A percentile compares a stretch with the other conserved stretches of the same genome.
Evolutionary conservation across 208 protist genomes (phyloP).

Genomic region (Trypanosoma platydactyli): DNA sequence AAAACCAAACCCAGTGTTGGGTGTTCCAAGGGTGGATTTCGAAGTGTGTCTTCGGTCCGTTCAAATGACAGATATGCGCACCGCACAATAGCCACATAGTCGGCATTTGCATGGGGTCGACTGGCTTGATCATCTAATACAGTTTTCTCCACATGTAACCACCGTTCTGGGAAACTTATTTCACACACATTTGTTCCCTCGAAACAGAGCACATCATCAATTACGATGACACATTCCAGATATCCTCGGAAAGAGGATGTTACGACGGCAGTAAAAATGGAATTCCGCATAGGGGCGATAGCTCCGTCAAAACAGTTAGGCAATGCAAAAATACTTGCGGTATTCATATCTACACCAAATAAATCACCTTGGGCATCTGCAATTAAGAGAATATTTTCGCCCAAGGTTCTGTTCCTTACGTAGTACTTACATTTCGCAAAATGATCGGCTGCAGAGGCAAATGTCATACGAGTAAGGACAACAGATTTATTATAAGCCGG

Average conservation of each 20-base stretch:
- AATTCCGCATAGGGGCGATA: constrained; percentile 29
- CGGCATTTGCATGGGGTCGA: constrained; percentile 60
- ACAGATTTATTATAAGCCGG: constrained; percentile 25
- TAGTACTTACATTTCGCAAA: constrained; percentile 59
- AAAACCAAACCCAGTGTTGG: constrained; percentile 66
- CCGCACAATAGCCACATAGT: constrained; percentile 60
- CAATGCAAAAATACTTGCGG: constrained; percentile 62
- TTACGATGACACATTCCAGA: constrained; percentile 66
- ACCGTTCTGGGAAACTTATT: constrained; percentile 57
- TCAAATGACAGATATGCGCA: constrained; percentile 45
- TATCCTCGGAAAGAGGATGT: constrained; percentile 50
- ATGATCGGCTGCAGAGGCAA: constrained; percentile 56
- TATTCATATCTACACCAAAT: constrained; percentile 59
- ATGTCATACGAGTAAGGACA: constrained; percentile 54
- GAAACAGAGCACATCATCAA: constrained; percentile 77
- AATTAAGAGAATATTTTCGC: constrained; percentile 51
- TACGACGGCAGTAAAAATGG: constrained; percentile 68
- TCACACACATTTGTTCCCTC: constrained; percentile 53
- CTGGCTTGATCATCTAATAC: constrained; percentile 61
- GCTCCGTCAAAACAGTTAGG: constrained; percentile 52
- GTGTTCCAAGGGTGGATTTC: constrained; percentile 46
- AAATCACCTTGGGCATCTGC: constrained; percentile 51
- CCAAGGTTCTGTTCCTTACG: constrained; percentile 43
- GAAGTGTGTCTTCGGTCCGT: constrained; percentile 32
- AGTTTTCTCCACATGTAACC: constrained; percentile 53